phyloP scores from a whole-genome alignment of 2,329 filamentous ascomycete species.

The Xylariaceae sp. region DNA sequence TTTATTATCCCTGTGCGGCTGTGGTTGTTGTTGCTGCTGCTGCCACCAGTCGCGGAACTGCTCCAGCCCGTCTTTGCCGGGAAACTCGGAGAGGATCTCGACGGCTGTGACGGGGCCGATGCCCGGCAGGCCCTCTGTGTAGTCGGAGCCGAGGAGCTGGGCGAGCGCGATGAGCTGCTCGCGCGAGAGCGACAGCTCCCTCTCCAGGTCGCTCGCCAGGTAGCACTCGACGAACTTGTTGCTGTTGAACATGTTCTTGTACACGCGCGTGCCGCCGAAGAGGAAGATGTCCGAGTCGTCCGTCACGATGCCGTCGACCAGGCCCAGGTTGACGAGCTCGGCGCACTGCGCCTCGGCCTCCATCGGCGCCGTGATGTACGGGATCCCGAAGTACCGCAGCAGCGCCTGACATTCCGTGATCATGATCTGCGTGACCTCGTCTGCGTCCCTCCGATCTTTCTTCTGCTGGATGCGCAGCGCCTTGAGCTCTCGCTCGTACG shows the following conservation, averaged over 20 bases:
- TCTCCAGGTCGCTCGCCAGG: constrained; percentile 73
- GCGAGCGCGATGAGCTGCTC: constrained; percentile 83
- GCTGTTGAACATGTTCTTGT: constrained; percentile 99
- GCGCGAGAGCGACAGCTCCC: constrained; percentile 82
- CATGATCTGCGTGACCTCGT: constrained; percentile 96
- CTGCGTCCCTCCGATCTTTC: constrained; percentile 90
- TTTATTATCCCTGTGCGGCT: constrained; percentile 60
- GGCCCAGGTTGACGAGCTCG: constrained; percentile 74
- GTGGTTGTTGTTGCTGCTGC: constrained; percentile 64
- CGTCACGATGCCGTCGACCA: constrained; percentile 96
- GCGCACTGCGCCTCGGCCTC: constrained; percentile 98
- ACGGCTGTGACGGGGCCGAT: constrained; percentile 92
- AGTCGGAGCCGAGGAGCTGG: constrained; percentile 87
- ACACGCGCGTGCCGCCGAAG: constrained; percentile 91
- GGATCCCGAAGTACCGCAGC: constrained; percentile 83
- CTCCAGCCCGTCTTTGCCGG: constrained; percentile 53
- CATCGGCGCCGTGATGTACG: constrained; percentile 97
- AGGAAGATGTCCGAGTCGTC: constrained; percentile 96
- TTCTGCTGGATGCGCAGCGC: constrained; percentile 90
- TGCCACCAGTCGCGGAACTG: constrained; percentile 86
- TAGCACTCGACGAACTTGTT: constrained; percentile 99
- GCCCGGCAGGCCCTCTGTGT: constrained; percentile 85
- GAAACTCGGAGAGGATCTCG: constrained; percentile 90
- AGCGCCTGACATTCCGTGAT: constrained; percentile 90
- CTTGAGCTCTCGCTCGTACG: constrained; percentile 83